Evolutionary conservation across 495 filamentous ascomycete genomes (phyloP), one percentile per base, ranked within the genome.

Genomic region (Hyphodiscus hymeniophilus): DNA sequence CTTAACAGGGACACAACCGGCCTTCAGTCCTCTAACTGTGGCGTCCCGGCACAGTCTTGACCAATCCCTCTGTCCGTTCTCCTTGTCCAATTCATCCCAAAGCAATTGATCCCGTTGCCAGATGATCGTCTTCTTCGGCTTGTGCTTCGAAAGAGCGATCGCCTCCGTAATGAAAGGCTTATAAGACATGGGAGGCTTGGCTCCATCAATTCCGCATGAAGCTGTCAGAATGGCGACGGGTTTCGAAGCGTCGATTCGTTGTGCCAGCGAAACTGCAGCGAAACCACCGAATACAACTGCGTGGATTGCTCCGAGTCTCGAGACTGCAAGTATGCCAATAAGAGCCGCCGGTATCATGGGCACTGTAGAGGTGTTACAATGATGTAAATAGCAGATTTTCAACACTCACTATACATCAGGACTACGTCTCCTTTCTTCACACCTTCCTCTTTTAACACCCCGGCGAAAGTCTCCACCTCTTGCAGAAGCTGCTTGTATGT

Each of bases 231-330:
- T 80, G 8, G 74, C 79, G 16, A 75, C 74, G 11, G 90, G 86
- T 36, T 77, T 74, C 1, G 82, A 87, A 0, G 85, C 84, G 33
- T 94, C 88, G 47, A 96, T 94, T 7, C 90, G 75, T 62, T 96
- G 91, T 2, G 90, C 89, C 20, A 95, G 71, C 2, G 90, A 85
- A 15, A 73, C 68, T 6, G 88, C 67, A 0, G 87, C 87, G 56
- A 96, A 96, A 1, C 90, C 90, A 10, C 90, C 91, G 62, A 96
- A 96, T 2, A 96, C 90, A 7, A 91, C 89, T 3, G 86, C 80
- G 54, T 96, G 90, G 45, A 95, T 82, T 6, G 91, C 90, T 18
- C 91, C 91, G 0, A 96, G 69, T 0, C 89, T 82, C 34, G 75
- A 75, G 52, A 86, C 78, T 21, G 91, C 88, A 2, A 95, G 79